Evolutionary conservation across 345 rosid genomes (phyloP).

Genomic region (Bruguiera sexangula): DNA sequence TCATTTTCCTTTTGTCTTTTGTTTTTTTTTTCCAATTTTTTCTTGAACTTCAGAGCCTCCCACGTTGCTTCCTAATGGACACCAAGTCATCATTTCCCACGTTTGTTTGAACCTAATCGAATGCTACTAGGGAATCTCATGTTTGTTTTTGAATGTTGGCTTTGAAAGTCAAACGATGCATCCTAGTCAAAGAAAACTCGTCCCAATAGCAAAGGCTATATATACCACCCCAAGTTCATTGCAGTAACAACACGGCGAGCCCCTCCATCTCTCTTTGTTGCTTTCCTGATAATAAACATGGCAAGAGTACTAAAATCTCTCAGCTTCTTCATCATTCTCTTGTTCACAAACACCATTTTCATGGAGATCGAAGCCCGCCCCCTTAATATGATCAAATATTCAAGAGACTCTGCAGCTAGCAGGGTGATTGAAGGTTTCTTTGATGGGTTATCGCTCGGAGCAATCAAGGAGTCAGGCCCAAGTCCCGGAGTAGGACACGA

Average conservation of each 20-base stretch:
- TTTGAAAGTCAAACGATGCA: not conserved
- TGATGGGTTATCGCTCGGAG: conserved; percentile 41
- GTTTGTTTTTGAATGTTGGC: conserved; percentile 4
- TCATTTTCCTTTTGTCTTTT: not conserved
- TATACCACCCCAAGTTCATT: conserved; percentile 2
- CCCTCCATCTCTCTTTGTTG: not conserved
- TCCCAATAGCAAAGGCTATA: conserved; percentile 2
- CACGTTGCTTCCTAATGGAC: conserved; percentile 25
- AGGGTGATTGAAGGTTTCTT: conserved; percentile 28
- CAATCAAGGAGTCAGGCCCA: conserved; percentile 39
- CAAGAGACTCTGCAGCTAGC: conserved; percentile 10
- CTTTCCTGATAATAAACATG: conserved; percentile 12
- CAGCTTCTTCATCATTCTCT: conserved; percentile 21
- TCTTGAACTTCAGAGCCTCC: conserved; percentile 20
- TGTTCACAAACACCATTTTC: conserved; percentile 23
- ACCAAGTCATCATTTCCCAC: not conserved
- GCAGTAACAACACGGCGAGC: not conserved
- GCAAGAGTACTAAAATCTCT: conserved; percentile 22
- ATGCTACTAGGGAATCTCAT: not conserved
- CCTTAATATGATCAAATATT: conserved; percentile 18
- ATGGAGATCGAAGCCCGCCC: conserved; percentile 40
- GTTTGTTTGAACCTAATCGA: not conserved
- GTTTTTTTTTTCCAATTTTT: not conserved
- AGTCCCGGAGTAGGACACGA: conserved; percentile 52
- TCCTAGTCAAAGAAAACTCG: conserved; percentile 17